Conservation (phyloP, 768 basidiomycete species). For the Brasilioporus rufonigricans region DNA sequence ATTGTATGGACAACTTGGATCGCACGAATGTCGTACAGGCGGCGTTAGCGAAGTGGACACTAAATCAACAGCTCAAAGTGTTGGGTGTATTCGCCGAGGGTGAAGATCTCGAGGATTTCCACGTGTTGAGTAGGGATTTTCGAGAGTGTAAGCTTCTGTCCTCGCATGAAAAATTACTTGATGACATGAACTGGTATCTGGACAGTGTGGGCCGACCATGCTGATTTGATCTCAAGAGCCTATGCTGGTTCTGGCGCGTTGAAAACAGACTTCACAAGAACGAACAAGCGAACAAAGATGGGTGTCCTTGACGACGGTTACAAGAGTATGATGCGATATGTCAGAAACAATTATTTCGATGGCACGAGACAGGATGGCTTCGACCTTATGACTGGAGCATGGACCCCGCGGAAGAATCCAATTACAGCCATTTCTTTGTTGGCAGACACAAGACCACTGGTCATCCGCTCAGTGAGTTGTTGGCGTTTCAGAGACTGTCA, state of each 20-base stretch:
- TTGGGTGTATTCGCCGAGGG: slow-evolving; percentile 69
- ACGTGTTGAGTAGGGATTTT: slow-evolving; percentile 77
- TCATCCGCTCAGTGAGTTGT: slow-evolving; percentile 73
- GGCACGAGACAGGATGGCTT: slow-evolving; percentile 92
- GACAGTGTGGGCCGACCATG: slow-evolving; percentile 97
- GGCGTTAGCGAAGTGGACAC: slow-evolving; percentile 80
- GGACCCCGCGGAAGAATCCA: slow-evolving; percentile 79
- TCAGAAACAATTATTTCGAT: slow-evolving; percentile 97
- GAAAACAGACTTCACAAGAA: slow-evolving; percentile 96
- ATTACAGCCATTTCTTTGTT: slow-evolving; percentile 69
- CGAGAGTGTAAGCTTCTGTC: slow-evolving; percentile 67
- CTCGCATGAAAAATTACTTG: neutral
- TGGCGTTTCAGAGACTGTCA: neutral
- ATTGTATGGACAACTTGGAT: slow-evolving; percentile 97
- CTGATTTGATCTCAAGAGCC: slow-evolving; percentile 82
- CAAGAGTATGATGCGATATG: slow-evolving; percentile 81
- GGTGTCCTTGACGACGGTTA: slow-evolving; percentile 82
- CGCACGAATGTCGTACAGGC: slow-evolving; percentile 97
- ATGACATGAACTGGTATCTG: slow-evolving; percentile 7
- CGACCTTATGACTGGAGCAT: slow-evolving; percentile 89
- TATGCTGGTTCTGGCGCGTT: slow-evolving; percentile 95
- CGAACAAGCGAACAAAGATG: slow-evolving; percentile 80
- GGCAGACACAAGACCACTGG: slow-evolving; percentile 75
- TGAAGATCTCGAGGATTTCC: slow-evolving; percentile 79
- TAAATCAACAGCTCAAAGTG: slow-evolving; percentile 73